Conservation (phyloP, 352 stramenopile species). For the Aphanomyces euteiches region DNA sequence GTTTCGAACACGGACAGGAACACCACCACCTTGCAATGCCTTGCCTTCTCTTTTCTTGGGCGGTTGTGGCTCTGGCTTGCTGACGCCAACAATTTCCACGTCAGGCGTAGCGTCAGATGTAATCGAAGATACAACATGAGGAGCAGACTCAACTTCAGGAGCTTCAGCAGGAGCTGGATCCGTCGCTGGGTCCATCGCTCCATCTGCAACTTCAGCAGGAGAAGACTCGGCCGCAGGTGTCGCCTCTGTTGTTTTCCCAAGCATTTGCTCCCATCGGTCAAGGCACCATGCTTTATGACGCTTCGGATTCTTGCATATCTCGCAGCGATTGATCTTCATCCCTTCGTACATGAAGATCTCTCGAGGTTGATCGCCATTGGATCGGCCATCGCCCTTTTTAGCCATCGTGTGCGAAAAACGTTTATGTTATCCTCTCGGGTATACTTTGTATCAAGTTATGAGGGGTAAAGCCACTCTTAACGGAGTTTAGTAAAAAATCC, state of each 20-base stretch:
- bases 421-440: too few relatives aligned
- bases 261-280: slow-evolving; percentile 6
- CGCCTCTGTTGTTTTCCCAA: too few relatives aligned
- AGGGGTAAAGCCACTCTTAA: background rate
- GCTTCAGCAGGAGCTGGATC: too few relatives aligned
- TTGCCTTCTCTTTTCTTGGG: too few relatives aligned
- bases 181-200: too few relatives aligned
- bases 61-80: too few relatives aligned
- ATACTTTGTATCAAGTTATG: background rate
- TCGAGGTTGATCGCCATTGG: slow-evolving; percentile 1
- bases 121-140: background rate
- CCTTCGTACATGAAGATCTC: slow-evolving; percentile 15
- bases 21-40: background rate
- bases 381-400: too few relatives aligned
- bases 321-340: slow-evolving; percentile 21
- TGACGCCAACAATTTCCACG: too few relatives aligned
- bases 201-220: too few relatives aligned
- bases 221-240: too few relatives aligned
- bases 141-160: background rate
- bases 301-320: slow-evolving; percentile 22
- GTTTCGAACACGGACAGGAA: background rate
- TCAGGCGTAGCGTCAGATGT: too few relatives aligned
- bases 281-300: slow-evolving; percentile 11
- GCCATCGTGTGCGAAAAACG: too few relatives aligned
- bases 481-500: background rate